phyloP scores from a whole-genome alignment of 306 rosid species.

The Cucumis hystrix region DNA sequence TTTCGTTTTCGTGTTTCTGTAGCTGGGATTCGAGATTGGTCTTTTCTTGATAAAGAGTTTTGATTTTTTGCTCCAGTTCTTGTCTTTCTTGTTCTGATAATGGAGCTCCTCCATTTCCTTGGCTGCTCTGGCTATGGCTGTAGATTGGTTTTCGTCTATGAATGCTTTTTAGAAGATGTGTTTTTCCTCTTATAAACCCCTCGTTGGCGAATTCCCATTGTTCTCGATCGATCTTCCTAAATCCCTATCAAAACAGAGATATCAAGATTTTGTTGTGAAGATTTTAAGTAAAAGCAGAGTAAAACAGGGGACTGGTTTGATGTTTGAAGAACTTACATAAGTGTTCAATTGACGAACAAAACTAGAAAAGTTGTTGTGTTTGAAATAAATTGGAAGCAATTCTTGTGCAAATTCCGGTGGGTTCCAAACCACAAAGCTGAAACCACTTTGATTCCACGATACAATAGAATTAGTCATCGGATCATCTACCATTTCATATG shows the following conservation, averaged over 20 bases:
- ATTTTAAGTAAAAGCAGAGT: not conserved
- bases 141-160: conserved; percentile 11
- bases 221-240: conserved; percentile 11
- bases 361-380: conserved; percentile 18
- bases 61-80: not conserved
- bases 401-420: conserved; percentile 13
- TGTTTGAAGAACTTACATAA: conserved; percentile 6
- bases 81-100: conserved; percentile 5
- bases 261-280: not conserved
- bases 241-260: conserved; percentile 5
- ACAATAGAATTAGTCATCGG: conserved; percentile 5
- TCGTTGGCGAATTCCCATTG: conserved; percentile 19
- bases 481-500: conserved; percentile 19
- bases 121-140: conserved; percentile 6
- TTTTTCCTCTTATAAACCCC: conserved; percentile 12
- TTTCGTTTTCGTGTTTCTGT: not conserved
- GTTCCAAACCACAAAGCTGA: conserved; percentile 16
- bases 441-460: conserved; percentile 11
- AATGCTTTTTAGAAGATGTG: conserved; percentile 12
- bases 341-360: conserved; percentile 17
- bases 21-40: conserved; percentile 1
- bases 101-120: not conserved
- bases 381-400: conserved; percentile 12
- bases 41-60: conserved; percentile 2
- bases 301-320: not conserved